These are phyloP conservation scores for Boletus sensibilis DNA, from an alignment of 768 basidiomycete genomes.

Conservation along the genomic window DNA sequence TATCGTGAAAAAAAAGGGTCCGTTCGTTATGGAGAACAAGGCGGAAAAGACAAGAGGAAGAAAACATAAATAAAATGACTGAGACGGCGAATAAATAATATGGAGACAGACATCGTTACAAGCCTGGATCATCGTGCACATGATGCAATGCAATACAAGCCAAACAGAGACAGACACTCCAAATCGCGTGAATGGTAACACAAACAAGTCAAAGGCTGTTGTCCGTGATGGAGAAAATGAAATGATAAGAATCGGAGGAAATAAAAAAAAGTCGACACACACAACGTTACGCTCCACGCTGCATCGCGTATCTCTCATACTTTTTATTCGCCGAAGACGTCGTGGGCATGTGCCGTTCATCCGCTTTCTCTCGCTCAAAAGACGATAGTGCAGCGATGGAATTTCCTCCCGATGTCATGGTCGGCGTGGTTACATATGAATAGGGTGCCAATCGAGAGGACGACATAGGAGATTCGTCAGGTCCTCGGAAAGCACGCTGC, in stretches of 20 bases:
- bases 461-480: conserved; percentile 38
- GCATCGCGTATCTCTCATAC: conserved; percentile 31
- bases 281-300: conserved; percentile 14
- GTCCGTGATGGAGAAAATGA: not conserved
- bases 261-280: not conserved
- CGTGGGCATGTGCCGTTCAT: conserved; percentile 49
- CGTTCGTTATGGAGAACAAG: not conserved
- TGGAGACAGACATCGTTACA: not conserved
- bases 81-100: conserved; percentile 18
- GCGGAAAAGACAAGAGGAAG: not conserved
- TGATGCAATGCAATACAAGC: conserved; percentile 4
- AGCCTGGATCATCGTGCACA: conserved; percentile 1
- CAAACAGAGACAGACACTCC: conserved; percentile 8
- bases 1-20: not conserved
- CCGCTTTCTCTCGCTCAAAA: conserved; percentile 57
- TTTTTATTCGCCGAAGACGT: conserved; percentile 40
- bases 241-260: not conserved
- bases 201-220: conserved; percentile 7
- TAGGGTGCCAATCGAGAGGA: conserved; percentile 37
- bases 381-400: conserved; percentile 36
- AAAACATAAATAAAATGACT: not conserved
- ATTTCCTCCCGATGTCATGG: conserved; percentile 33
- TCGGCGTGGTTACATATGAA: conserved; percentile 39
- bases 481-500: conserved; percentile 37
- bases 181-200: conserved; percentile 4